Evolutionary conservation across 1,284 basidiomycete genomes (phyloP), one percentile per base, ranked within the genome.

Genomic region (Agaricales sp.): DNA sequence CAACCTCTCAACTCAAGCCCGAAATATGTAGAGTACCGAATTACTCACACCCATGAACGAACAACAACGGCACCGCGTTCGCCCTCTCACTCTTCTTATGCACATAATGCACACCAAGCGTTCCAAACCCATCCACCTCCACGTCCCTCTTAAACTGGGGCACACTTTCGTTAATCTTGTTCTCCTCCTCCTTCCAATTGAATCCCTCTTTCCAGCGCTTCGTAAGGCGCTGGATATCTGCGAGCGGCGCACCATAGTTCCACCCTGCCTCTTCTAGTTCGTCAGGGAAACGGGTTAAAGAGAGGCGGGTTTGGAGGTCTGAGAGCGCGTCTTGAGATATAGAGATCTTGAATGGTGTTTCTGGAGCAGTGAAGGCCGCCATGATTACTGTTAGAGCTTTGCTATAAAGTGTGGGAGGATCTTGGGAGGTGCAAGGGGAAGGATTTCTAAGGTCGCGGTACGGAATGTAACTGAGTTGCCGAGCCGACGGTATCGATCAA

Each of bases 61-160:
- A 71, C 2, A 74, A 57, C 23, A 73, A 56, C 1, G 71, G 71
- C 21, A 73, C 63, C 0, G 71, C 70, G 24, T 61, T 57, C 46
- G 58, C 50, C 19, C 58, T 54, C 26, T 57, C 51, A 53, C 69
- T 70, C 48, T 61, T 59, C 50, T 70, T 61, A 52, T 74, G 71
- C 1, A 73, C 65, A 50, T 67, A 74, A 53, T 74, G 70, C 13
- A 73, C 41, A 11, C 41, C 41, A 8, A 43, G 8, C 13, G 11
- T n/a, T 43, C 41, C 41, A 43, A 43, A 43, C 8, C 18, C 18
- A 16, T 43, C 41, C 8, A 43, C 41, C n/a, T 43, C 41, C 8
- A 43, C 20, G 18, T 43, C 41, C 11, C 8, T 11, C 20, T 43
- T 43, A 19, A 43, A 43, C 20, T 43, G 41, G 41, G 41, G 41